A percentile compares a stretch with the other conserved stretches of the same genome.
These are phyloP conservation scores for Fraxinus sp. DNA, from an alignment of 305 asterid species.

Conservation along the genomic window DNA sequence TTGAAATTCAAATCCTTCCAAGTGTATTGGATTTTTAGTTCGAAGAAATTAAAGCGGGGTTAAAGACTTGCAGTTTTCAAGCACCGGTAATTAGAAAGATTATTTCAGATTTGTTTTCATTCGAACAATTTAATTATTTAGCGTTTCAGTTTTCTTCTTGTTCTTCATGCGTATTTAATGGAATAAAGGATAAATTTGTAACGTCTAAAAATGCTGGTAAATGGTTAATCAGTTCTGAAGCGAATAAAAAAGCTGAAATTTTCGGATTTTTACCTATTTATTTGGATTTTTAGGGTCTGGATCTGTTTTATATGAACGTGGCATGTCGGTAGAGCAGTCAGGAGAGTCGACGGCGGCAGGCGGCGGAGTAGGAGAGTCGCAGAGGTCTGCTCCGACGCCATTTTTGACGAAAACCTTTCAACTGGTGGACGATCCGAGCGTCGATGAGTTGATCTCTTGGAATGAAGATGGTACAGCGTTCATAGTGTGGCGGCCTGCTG, in stretches of 20 bases:
- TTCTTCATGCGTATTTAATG: neutral
- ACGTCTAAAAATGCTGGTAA: conserved; percentile 1
- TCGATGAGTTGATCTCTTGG: conserved; percentile 55
- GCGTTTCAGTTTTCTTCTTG: neutral
- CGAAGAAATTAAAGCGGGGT: neutral
- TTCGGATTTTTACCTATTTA: neutral
- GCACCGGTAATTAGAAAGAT: neutral
- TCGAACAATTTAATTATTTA: neutral
- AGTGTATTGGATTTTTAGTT: neutral
- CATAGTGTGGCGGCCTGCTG: conserved; percentile 61
- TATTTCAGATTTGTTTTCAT: neutral
- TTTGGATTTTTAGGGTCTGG: conserved; percentile 14
- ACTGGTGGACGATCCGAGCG: conserved; percentile 47
- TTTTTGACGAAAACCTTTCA: conserved; percentile 54
- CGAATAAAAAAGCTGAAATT: neutral
- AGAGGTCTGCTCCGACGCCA: conserved; percentile 52
- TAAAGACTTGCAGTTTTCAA: neutral
- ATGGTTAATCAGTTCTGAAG: neutral
- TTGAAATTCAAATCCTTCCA: neutral
- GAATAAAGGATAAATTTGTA: neutral
- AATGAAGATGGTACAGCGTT: conserved; percentile 53
- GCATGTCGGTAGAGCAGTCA: conserved; percentile 25
- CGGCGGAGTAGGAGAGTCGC: conserved; percentile 29
- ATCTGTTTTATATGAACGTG: conserved; percentile 15
- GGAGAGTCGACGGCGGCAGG: conserved; percentile 18